phyloP scores from a whole-genome alignment of 179 eudicot genomes.

The Silene coronaria region DNA sequence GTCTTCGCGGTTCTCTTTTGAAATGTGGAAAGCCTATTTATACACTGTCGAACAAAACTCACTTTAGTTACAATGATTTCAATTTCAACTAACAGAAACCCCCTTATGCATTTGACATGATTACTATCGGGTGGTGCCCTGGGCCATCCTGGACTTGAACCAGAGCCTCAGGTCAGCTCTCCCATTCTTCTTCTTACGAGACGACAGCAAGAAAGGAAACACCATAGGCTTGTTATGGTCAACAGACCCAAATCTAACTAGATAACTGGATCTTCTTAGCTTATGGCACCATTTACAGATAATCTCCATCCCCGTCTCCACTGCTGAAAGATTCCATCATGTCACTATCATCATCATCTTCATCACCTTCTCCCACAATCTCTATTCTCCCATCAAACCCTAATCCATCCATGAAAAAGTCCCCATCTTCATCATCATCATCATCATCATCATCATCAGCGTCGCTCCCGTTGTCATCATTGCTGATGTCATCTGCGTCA shows the following conservation, averaged over 20 bases:
- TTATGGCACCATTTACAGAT: background rate
- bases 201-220: no score
- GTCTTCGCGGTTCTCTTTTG: background rate
- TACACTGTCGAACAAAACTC: background rate
- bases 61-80: background rate
- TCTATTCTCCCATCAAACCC: conserved; percentile 59
- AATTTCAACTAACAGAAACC: no score
- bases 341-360: conserved; percentile 67
- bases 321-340: conserved; percentile 46
- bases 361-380: conserved; percentile 65
- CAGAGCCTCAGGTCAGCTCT: no score
- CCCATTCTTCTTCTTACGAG: no score
- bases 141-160: background rate
- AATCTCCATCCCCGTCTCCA: conserved; percentile 14
- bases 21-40: background rate
- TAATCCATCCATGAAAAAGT: conserved; percentile 35
- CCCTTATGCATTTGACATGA: background rate
- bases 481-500: conserved; percentile 44
- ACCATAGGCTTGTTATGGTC: no score
- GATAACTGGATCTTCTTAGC: no score
- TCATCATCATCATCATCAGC: conserved; percentile 35
- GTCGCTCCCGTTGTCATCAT: conserved; percentile 42
- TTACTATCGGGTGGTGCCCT: background rate
- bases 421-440: conserved; percentile 64
- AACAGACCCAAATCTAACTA: no score